phyloP scores from a whole-genome alignment of 2,329 filamentous ascomycete species.

The Epicoccum sorghinum region DNA sequence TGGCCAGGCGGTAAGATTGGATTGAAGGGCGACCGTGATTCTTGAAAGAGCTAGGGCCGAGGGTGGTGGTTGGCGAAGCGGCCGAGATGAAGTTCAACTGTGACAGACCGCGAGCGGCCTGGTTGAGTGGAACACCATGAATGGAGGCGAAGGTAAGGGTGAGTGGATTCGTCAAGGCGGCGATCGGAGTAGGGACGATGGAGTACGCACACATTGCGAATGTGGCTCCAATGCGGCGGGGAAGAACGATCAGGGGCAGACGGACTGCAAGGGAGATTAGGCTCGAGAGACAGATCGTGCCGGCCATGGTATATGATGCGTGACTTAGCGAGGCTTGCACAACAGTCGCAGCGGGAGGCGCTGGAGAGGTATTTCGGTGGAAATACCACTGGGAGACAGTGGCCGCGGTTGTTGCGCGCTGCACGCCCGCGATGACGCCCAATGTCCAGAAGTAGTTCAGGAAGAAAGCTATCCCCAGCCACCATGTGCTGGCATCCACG shows the following conservation, averaged over 20 bases:
- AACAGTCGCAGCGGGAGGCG: slow-evolving; percentile 78
- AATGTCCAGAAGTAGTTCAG: slow-evolving; percentile 96
- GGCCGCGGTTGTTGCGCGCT: slow-evolving; percentile 88
- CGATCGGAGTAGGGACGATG: slow-evolving; percentile 83
- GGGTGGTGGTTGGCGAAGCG: slow-evolving; percentile 73
- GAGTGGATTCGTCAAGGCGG: slow-evolving; percentile 86
- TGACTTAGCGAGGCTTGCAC: slow-evolving; percentile 83
- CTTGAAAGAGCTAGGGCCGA: slow-evolving; percentile 51
- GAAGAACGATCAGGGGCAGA: slow-evolving; percentile 83
- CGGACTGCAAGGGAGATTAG: slow-evolving; percentile 80
- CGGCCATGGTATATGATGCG: slow-evolving; percentile 84
- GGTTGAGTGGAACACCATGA: slow-evolving; percentile 81
- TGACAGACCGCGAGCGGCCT: slow-evolving; percentile 78
- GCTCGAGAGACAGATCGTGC: slow-evolving; percentile 88
- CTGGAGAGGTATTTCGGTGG: slow-evolving; percentile 81
- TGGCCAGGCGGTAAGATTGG: slow-evolving; percentile 88
- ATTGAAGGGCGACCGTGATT: slow-evolving; percentile 59
- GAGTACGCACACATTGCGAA: slow-evolving; percentile 76
- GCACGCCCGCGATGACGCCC: slow-evolving; percentile 83
- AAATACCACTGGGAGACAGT: slow-evolving; percentile 99
- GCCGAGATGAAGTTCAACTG: slow-evolving; percentile 82
- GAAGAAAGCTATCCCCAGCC: slow-evolving; percentile 90
- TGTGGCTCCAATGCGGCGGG: slow-evolving; percentile 72
- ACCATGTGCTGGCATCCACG: slow-evolving; percentile 89
- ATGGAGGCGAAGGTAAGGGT: slow-evolving; percentile 93